Evolutionary conservation across 148 eudicot species (phyloP), one percentile per base, ranked within the genome.

Genomic region (Chenopodium quinoa): DNA sequence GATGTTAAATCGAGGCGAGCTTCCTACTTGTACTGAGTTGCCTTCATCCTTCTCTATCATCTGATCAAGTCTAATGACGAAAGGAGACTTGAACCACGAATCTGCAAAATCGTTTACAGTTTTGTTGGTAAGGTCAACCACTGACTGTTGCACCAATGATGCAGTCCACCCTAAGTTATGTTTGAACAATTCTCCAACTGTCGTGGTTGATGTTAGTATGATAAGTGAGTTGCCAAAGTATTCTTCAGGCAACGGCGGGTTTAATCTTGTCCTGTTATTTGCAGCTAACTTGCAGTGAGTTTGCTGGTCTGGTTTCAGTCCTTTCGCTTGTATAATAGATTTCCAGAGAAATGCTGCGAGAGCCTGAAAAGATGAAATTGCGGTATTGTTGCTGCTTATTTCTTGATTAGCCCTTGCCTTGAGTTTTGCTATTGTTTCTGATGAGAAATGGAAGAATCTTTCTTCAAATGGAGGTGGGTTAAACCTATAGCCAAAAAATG

Each of bases 1-100:
- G 88, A 91, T 88, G 4, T 92, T 87, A 40, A 91, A 90, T 78
- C 92, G 81, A 4, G 94, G 94, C 0, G 94, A 91, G 75, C 94
- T 91, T 4, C 92, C 94, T 89, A 90, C 86, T 2, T 50, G 89
- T 84, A 80, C 87, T 2, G 80, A 87, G 76, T 0, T 25, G 27
- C 48, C 25, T 47, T 4, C 34, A 6, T 50, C 29, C 6, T 87
- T 84, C 19, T 81, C 82, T 9, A 27, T 7, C 47, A 37, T 4
- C 20, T 12, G 8, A 25, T 25, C 54, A 22, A 13, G 20, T 4
- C 27, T 32, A 58, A 6, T 23, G 14, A 73, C 71, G 60, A 12
- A 58, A 25, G 77, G 79, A 34, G 78, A 74, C 66, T 67, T 48
- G 9, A 81, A 50, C 7, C 84, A 81, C 7, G 29, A 7, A 4